Evolutionary conservation across 108 stramenopile species (phyloP).

Genomic region (Cyclotella baltica): DNA sequence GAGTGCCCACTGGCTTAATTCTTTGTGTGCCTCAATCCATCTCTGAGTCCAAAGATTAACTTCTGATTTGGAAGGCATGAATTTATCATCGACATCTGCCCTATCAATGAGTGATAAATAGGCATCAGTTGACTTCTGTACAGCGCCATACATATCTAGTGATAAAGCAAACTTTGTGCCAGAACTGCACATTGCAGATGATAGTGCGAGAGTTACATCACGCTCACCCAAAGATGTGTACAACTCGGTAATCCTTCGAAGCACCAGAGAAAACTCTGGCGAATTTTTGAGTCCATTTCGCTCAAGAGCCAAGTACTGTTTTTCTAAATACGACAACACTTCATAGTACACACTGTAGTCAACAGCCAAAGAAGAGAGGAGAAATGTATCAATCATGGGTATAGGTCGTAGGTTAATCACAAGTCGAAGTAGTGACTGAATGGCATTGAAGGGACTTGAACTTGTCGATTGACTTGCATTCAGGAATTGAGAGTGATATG

Average conservation of each 20-base stretch:
- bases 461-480: conserved; percentile 37
- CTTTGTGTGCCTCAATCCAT: conserved; percentile 89
- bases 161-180: conserved; percentile 68
- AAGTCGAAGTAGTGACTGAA: conserved; percentile 65
- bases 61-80: conserved; percentile 70
- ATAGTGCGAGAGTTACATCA: conserved; percentile 56
- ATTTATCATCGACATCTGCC: conserved; percentile 18
- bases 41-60: conserved; percentile 89
- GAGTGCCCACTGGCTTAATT: conserved; percentile 87
- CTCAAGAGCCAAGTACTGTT: conserved; percentile 48
- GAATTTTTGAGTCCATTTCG: conserved; percentile 26
- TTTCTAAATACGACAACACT: conserved; percentile 70
- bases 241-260: conserved; percentile 62
- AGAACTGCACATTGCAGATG: conserved; percentile 52
- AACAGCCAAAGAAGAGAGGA: conserved; percentile 64
- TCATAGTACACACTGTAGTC: conserved; percentile 79
- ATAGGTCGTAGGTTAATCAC: conserved; percentile 59
- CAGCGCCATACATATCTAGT: conserved; percentile 76
- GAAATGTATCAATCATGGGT: conserved; percentile 61
- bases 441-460: conserved; percentile 33
- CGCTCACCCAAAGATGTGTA: conserved; percentile 67
- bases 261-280: conserved; percentile 5
- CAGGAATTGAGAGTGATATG: conserved; percentile 77
- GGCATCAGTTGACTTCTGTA: conserved; percentile 68
- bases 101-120: conserved; percentile 68